Conservation (phyloP, 192 early-diverging fungal genomes). For the Umbelopsis isabellina region DNA sequence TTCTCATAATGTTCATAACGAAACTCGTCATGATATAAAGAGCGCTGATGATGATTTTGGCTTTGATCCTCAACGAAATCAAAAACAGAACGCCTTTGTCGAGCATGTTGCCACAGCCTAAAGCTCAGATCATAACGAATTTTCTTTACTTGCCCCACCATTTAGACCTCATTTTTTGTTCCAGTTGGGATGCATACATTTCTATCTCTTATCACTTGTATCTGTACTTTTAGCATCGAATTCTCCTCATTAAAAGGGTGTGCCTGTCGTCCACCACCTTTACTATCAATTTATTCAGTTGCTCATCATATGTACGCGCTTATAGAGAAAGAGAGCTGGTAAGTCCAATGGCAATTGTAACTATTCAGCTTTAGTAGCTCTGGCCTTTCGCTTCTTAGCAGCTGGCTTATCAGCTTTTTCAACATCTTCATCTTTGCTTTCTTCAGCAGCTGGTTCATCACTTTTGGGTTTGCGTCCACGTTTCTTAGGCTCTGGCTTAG, state of each 20-base stretch:
- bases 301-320: too few species aligned
- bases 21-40: neutral
- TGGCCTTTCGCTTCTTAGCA: neutral
- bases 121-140: too few species aligned
- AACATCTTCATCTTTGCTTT: neutral
- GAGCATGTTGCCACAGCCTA: slow-evolving; percentile 12
- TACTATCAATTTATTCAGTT: too few species aligned
- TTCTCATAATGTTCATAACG: neutral
- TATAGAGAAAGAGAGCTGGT: too few species aligned
- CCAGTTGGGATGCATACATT: too few species aligned
- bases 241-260: too few species aligned
- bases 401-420: neutral
- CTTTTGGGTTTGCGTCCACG: slow-evolving; percentile 11
- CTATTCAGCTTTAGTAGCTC: neutral
- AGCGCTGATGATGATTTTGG: neutral
- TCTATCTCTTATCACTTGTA: too few species aligned
- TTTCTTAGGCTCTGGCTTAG: slow-evolving; percentile 10
- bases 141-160: too few species aligned
- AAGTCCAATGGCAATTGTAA: too few species aligned
- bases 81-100: neutral
- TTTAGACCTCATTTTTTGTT: too few species aligned
- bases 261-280: too few species aligned
- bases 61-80: neutral
- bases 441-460: neutral
- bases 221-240: too few species aligned